A percentile compares a stretch with the other conserved stretches of the same genome.
Conservation (phyloP, 2,329 filamentous ascomycete species). For the Pleomassaria siparia region DNA sequence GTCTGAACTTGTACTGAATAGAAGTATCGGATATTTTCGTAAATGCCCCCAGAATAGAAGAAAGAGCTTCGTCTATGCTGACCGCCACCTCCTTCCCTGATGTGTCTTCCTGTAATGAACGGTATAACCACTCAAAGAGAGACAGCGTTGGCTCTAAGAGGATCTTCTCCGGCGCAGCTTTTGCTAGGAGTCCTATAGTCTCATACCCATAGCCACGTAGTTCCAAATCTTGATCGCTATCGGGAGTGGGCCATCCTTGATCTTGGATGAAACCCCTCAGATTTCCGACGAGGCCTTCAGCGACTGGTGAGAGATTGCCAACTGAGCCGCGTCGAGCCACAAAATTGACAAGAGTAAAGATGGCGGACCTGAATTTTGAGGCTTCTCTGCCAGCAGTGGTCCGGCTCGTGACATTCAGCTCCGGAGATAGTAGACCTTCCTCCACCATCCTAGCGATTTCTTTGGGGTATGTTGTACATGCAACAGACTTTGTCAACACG, state of each 20-base stretch:
- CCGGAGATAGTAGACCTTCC: constrained; percentile 59
- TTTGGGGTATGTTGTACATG: constrained; percentile 69
- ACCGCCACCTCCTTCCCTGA: constrained; percentile 73
- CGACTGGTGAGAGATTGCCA: constrained; percentile 64
- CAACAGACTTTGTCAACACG: constrained; percentile 74
- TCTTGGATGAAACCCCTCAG: constrained; percentile 73
- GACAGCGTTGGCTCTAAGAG: constrained; percentile 55
- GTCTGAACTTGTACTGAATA: constrained; percentile 43
- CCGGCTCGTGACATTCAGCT: constrained; percentile 35
- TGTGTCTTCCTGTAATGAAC: constrained; percentile 77
- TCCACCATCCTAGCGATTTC: constrained; percentile 70
- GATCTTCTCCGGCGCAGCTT: constrained; percentile 62
- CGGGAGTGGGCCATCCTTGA: constrained; percentile 78
- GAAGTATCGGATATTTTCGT: constrained; percentile 46
- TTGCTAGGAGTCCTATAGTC: constrained; percentile 79
- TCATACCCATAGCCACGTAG: constrained; percentile 85
- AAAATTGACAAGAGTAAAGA: constrained; percentile 87
- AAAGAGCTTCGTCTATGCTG: constrained; percentile 86
- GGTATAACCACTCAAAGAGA: constrained; percentile 76
- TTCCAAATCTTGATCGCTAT: constrained; percentile 57
- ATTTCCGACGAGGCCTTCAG: constrained; percentile 66
- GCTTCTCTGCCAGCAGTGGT: constrained; percentile 68
- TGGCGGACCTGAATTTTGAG: constrained; percentile 75
- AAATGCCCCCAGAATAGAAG: constrained; percentile 69
- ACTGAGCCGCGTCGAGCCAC: constrained; percentile 71